Evolutionary conservation across 176 grass and related monocot genomes (phyloP).

Genomic region (Oryza glaberrima): DNA sequence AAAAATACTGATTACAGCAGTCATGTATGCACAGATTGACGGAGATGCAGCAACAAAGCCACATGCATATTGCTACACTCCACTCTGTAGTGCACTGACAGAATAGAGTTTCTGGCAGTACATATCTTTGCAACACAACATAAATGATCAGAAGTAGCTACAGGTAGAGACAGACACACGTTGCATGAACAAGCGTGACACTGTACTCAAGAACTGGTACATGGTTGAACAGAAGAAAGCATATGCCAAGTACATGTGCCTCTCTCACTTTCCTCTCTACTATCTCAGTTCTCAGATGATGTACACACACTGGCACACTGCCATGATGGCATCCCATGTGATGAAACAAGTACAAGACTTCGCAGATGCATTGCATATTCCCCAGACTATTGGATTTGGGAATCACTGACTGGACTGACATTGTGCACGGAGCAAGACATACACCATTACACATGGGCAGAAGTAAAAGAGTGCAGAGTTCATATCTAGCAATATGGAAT

Average conservation of each 20-base stretch:
- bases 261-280: not conserved
- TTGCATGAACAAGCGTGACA: conserved; percentile 31
- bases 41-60: conserved; percentile 21
- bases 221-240: conserved; percentile 19
- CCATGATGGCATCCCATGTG: conserved; percentile 37
- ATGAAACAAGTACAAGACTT: conserved; percentile 34
- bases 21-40: not conserved
- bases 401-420: conserved; percentile 19
- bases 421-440: conserved; percentile 17
- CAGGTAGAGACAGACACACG: conserved; percentile 21
- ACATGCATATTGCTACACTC: conserved; percentile 36
- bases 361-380: conserved; percentile 18
- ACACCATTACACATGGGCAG: not conserved
- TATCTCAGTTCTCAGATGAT: not conserved
- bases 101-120: conserved; percentile 29
- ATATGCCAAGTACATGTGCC: conserved; percentile 27
- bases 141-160: conserved; percentile 10
- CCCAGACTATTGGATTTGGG: conserved; percentile 23
- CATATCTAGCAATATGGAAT: not conserved
- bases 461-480: conserved; percentile 13
- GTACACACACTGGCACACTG: not conserved
- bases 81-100: conserved; percentile 29
- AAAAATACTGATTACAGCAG: conserved; percentile 23
- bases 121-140: conserved; percentile 21
- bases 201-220: conserved; percentile 21